Conservation (phyloP, 257 asterid genomes). For the Solanum rostratum region DNA sequence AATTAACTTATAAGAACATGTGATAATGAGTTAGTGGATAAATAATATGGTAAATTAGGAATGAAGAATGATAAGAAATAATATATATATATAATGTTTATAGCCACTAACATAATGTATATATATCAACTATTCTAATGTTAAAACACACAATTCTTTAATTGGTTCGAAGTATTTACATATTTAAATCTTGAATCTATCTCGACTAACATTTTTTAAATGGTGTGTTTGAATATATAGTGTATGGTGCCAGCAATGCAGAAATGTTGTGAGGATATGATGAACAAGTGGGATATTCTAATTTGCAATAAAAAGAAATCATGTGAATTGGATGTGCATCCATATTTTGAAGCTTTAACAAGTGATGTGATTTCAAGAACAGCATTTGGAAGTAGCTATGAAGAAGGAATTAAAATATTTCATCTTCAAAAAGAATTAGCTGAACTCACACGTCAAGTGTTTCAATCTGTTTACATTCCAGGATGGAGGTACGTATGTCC, state of each 20-base stretch:
- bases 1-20: neutral
- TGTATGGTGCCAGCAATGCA: conserved; percentile 41
- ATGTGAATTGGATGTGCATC: conserved; percentile 35
- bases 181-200: neutral
- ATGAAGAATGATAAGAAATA: neutral
- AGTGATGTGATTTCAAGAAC: conserved; percentile 32
- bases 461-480: conserved; percentile 37
- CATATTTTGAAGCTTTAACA: conserved; percentile 27
- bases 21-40: neutral
- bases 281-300: conserved; percentile 33
- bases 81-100: too few species aligned
- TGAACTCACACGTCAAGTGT: conserved; percentile 31
- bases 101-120: neutral
- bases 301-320: neutral
- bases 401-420: conserved; percentile 26
- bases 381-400: conserved; percentile 32
- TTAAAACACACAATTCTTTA: neutral
- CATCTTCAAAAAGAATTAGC: conserved; percentile 44
- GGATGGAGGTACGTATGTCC: conserved; percentile 35
- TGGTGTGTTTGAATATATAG: conserved; percentile 8
- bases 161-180: neutral
- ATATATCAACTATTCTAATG: too few species aligned
- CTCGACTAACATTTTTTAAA: too few species aligned
- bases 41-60: neutral
- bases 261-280: conserved; percentile 34